phyloP scores from a whole-genome alignment of 768 basidiomycete species.

The Trametopsis cervina region DNA sequence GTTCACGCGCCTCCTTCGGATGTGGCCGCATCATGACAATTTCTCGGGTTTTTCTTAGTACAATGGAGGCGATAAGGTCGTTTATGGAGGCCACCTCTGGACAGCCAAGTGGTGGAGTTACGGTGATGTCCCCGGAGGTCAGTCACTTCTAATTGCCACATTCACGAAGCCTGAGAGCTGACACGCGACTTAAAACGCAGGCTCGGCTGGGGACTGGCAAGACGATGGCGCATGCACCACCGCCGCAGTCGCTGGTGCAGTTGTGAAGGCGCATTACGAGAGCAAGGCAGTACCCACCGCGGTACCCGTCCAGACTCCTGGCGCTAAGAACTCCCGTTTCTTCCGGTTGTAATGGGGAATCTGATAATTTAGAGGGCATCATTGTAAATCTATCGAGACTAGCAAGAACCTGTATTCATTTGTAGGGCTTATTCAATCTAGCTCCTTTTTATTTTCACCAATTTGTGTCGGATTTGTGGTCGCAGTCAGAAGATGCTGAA shows the following conservation, averaged over 20 bases:
- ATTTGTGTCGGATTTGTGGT: no score
- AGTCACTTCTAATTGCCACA: background rate
- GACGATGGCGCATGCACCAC: constrained; percentile 20
- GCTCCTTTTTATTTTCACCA: no score
- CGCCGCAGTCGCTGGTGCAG: constrained; percentile 2
- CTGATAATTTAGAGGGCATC: no score
- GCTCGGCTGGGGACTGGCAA: constrained; percentile 21
- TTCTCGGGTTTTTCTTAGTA: constrained; percentile 12
- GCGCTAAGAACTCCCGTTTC: constrained; percentile 12
- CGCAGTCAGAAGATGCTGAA: no score
- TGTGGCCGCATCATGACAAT: background rate
- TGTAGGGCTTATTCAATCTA: no score
- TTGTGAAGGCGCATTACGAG: constrained; percentile 11
- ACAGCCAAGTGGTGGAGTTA: constrained; percentile 25
- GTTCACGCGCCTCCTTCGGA: constrained; percentile 1
- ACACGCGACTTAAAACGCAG: constrained; percentile 3
- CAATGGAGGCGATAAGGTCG: constrained; percentile 20
- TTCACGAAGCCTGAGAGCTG: background rate
- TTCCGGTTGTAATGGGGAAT: constrained; percentile 6
- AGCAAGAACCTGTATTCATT: no score
- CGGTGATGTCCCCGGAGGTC: constrained; percentile 22
- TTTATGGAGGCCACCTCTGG: constrained; percentile 22
- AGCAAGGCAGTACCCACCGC: constrained; percentile 10
- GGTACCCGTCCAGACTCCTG: constrained; percentile 11
- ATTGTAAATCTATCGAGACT: no score